phyloP scores from a whole-genome alignment of 2,329 filamentous ascomycete species.

The Ascochyta fabae region DNA sequence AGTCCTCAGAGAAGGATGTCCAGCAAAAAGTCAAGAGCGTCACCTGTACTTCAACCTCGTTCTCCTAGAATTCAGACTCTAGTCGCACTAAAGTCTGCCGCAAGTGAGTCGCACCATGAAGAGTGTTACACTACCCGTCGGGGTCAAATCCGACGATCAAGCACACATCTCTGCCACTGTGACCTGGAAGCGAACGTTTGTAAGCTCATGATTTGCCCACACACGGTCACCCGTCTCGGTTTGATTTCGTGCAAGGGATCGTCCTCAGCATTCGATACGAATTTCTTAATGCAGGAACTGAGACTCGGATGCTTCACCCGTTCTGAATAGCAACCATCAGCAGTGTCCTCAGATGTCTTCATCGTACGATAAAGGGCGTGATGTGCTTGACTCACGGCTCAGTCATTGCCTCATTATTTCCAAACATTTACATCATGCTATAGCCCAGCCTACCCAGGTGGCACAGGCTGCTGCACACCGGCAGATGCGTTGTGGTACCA shows the following conservation, averaged over 20 bases:
- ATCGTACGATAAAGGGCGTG: neutral
- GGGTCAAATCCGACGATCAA: slow-evolving; percentile 28
- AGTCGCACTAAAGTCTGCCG: slow-evolving; percentile 10
- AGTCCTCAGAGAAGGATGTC: neutral
- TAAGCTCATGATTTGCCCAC: neutral
- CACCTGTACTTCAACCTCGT: slow-evolving; percentile 8
- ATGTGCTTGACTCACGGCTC: neutral
- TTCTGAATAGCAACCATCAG: neutral
- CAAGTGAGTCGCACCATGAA: neutral
- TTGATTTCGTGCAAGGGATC: neutral
- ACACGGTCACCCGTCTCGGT: neutral
- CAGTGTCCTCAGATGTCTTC: too few species aligned
- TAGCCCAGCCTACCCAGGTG: slow-evolving; percentile 3
- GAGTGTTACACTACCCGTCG: slow-evolving; percentile 20
- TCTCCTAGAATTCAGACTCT: slow-evolving; percentile 6
- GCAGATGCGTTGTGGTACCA: slow-evolving; percentile 10
- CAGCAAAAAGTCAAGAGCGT: neutral
- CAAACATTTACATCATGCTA: neutral
- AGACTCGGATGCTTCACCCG: neutral
- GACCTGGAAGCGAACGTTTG: slow-evolving; percentile 14
- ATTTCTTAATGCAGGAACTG: too few species aligned
- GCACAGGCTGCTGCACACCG: slow-evolving; percentile 8
- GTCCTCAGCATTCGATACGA: neutral
- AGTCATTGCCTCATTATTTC: neutral
- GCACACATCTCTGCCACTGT: slow-evolving; percentile 15